These are phyloP conservation scores for Sarcomyxa edulis DNA, from an alignment of 768 basidiomycete species.

Conservation along the genomic window DNA sequence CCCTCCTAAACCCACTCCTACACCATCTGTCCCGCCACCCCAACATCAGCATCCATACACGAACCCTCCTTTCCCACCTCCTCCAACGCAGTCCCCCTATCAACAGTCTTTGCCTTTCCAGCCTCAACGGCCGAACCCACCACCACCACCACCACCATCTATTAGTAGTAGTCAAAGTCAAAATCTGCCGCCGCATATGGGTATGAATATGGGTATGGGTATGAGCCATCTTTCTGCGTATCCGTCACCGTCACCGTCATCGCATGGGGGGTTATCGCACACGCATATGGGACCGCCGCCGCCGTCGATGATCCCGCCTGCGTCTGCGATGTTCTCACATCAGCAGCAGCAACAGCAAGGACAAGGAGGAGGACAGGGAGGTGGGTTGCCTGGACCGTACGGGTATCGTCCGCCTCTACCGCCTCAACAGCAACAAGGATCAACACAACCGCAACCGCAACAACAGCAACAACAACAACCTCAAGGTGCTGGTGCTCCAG, in stretches of 20 bases:
- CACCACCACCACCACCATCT: too few species aligned
- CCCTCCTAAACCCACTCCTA: slow-evolving; percentile 21
- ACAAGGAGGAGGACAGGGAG: too few species aligned
- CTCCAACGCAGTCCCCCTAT: slow-evolving; percentile 17
- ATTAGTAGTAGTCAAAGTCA: too few species aligned
- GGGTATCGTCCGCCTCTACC: slow-evolving; percentile 20
- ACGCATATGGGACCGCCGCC: too few species aligned
- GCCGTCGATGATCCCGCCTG: slow-evolving; percentile 21
- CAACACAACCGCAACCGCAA: slow-evolving; percentile 22
- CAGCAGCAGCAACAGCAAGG: slow-evolving; percentile 18
- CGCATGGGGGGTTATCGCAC: too few species aligned
- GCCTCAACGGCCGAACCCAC: slow-evolving; percentile 24
- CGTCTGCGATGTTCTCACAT: slow-evolving; percentile 26
- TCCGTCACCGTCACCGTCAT: too few species aligned
- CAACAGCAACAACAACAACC: slow-evolving; percentile 23
- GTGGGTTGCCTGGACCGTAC: slow-evolving; percentile 27
- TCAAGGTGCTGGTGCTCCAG: slow-evolving; percentile 32
- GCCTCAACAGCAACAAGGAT: slow-evolving; percentile 26
- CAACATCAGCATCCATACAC: slow-evolving; percentile 22
- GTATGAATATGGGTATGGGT: too few species aligned
- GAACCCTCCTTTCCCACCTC: slow-evolving; percentile 18
- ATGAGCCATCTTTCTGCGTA: too few species aligned
- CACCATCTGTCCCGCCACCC: slow-evolving; percentile 26
- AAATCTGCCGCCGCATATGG: too few species aligned
- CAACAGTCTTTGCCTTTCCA: slow-evolving; percentile 24